phyloP scores from a whole-genome alignment of 495 filamentous ascomycete species.

The Thozetella sp. region DNA sequence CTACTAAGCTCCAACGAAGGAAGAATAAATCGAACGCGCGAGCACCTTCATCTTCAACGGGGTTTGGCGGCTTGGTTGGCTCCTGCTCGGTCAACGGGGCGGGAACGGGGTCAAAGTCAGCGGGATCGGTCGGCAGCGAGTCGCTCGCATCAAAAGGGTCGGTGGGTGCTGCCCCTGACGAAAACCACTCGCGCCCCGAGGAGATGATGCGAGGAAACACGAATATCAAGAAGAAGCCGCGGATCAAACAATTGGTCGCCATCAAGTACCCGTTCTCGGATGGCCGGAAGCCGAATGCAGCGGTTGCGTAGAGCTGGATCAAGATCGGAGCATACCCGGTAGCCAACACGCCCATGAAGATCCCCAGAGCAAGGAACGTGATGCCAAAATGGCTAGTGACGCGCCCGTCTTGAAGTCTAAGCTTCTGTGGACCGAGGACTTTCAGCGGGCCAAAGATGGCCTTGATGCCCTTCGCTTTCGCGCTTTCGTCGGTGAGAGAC shows the following conservation, averaged over 20 bases:
- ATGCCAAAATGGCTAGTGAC: conserved; percentile 49
- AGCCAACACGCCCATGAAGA: conserved; percentile 57
- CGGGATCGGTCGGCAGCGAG: conserved; percentile 27
- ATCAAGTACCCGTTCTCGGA: conserved; percentile 55
- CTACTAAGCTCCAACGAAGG: conserved; percentile 49
- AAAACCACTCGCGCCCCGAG: conserved; percentile 45
- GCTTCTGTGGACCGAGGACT: conserved; percentile 49
- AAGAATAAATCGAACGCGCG: conserved; percentile 57
- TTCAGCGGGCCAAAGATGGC: conserved; percentile 55
- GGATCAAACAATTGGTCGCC: conserved; percentile 50
- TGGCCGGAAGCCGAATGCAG: conserved; percentile 53
- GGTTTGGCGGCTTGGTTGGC: conserved; percentile 23
- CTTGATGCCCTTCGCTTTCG: conserved; percentile 30
- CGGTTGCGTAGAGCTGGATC: conserved; percentile 55
- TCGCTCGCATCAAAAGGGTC: neutral
- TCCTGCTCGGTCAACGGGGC: conserved; percentile 42
- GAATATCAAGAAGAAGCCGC: conserved; percentile 54
- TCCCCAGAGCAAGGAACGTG: conserved; percentile 51
- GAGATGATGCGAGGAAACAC: conserved; percentile 57
- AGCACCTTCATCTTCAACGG: conserved; percentile 29
- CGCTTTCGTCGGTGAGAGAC: conserved; percentile 25
- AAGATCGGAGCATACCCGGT: conserved; percentile 55
- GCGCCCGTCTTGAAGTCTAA: conserved; percentile 38
- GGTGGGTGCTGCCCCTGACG: neutral
- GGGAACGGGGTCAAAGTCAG: conserved; percentile 37